Conservation (phyloP, 805 yeast species). For the Candida tallmaniae region DNA sequence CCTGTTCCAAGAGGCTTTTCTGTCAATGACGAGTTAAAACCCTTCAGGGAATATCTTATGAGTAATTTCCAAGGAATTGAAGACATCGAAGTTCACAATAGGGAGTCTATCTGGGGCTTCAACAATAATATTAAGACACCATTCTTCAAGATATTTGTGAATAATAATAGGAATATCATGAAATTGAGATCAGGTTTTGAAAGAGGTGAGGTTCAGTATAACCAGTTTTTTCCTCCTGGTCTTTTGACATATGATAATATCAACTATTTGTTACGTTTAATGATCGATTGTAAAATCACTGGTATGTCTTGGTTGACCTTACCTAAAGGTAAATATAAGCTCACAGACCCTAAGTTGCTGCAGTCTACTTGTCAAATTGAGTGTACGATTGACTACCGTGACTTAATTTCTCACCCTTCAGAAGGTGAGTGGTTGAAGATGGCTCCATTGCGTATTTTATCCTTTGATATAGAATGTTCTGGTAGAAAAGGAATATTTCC, state of each 20-base stretch:
- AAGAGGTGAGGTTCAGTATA: constrained; percentile 66
- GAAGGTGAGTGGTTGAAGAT: constrained; percentile 92
- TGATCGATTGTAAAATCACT: constrained; percentile 88
- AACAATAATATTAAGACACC: constrained; percentile 74
- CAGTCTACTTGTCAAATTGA: constrained; percentile 86
- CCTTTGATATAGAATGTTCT: constrained; percentile 98
- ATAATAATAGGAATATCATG: constrained; percentile 62
- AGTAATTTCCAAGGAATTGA: constrained; percentile 53
- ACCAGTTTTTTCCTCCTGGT: constrained; percentile 57
- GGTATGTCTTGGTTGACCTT: constrained; percentile 98
- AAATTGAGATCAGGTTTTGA: constrained; percentile 79
- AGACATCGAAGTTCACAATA: constrained; percentile 58
- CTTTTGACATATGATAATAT: constrained; percentile 84
- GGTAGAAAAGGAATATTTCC: constrained; percentile 97
- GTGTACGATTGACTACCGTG: constrained; percentile 60
- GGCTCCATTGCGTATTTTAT: constrained; percentile 89
- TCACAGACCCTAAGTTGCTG: constrained; percentile 36
- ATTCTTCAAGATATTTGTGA: constrained; percentile 68
- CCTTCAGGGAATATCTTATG: constrained; percentile 44
- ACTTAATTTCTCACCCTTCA: constrained; percentile 73
- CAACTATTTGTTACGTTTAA: constrained; percentile 76
- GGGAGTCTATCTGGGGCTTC: constrained; percentile 93
- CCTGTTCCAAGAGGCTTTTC: constrained; percentile 83
- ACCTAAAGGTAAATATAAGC: constrained; percentile 64
- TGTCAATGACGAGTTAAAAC: constrained; percentile 46